Conservation (phyloP, 805 yeast genomes). For the Kuraishia borneana region DNA sequence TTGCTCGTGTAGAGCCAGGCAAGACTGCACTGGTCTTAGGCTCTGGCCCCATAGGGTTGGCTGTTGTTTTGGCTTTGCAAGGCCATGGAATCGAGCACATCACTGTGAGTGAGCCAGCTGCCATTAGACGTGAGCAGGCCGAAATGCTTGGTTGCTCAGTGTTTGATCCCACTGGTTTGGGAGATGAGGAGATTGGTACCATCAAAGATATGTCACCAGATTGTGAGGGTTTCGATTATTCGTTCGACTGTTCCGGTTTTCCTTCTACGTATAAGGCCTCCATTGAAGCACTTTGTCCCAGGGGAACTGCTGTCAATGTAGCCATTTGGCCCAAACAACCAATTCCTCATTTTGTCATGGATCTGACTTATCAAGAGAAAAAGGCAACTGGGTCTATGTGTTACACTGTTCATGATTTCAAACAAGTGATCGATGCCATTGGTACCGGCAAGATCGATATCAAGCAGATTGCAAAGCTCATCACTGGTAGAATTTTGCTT, state of each 20-base stretch:
- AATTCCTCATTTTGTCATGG: conserved; percentile 38
- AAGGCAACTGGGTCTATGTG: conserved; percentile 50
- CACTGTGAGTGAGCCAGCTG: conserved; percentile 53
- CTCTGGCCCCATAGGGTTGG: conserved; percentile 54
- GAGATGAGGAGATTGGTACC: conserved; percentile 23
- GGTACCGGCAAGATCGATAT: conserved; percentile 32
- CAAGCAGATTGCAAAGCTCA: conserved; percentile 31
- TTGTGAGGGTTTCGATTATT: conserved; percentile 33
- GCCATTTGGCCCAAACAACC: conserved; percentile 54
- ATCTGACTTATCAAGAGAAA: conserved; percentile 42
- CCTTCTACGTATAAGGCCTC: conserved; percentile 42
- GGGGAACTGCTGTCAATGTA: conserved; percentile 50
- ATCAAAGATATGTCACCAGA: conserved; percentile 28
- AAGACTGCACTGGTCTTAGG: conserved; percentile 43
- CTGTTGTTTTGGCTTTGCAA: conserved; percentile 41
- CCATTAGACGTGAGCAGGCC: conserved; percentile 50
- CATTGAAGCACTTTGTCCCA: conserved; percentile 33
- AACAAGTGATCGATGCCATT: conserved; percentile 41
- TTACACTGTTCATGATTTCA: conserved; percentile 44
- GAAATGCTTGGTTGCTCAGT: conserved; percentile 33
- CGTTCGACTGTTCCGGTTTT: conserved; percentile 46
- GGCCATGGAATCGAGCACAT: conserved; percentile 35
- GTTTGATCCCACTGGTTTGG: conserved; percentile 36
- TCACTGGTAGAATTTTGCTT: conserved; percentile 40
- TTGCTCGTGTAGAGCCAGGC: conserved; percentile 15